Percentiles rank a stretch among this genome's conserved stretches.
Conservation (phyloP, 345 rosid genomes). For the Aurinia saxatilis region DNA sequence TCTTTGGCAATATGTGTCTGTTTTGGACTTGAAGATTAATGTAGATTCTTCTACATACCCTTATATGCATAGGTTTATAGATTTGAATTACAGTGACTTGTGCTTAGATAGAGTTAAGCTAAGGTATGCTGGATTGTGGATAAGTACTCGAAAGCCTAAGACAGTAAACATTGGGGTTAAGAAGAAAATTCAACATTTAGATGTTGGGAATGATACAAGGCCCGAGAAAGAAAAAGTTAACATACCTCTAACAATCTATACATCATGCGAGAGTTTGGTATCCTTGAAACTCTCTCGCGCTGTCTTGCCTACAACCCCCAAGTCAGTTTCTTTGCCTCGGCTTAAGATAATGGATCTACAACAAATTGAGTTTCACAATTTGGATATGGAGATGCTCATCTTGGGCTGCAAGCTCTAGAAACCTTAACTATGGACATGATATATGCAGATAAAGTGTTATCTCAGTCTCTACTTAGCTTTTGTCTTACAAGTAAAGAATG, state of each 20-base stretch:
- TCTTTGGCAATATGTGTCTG: neutral
- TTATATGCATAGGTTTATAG: neutral
- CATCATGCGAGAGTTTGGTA: conserved; percentile 17
- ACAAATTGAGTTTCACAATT: neutral
- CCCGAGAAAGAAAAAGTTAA: neutral
- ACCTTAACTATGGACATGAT: neutral
- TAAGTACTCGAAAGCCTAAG: neutral
- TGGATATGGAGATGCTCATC: neutral
- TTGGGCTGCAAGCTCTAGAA: neutral
- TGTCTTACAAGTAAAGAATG: neutral
- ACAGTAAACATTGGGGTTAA: neutral
- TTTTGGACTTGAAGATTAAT: neutral
- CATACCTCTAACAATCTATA: conserved; percentile 14
- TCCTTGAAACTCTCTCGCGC: neutral
- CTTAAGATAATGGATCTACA: conserved; percentile 1
- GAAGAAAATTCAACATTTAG: neutral
- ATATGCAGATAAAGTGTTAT: neutral
- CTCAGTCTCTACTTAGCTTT: conserved; percentile 4
- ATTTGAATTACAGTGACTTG: neutral
- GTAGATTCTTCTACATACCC: neutral
- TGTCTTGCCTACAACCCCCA: neutral
- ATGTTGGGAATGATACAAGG: neutral
- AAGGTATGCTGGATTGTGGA: neutral
- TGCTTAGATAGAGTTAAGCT: conserved; percentile 4
- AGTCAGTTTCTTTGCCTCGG: conserved; percentile 4